Evolutionary conservation across 116 monocot genomes (phyloP).

Genomic region (Papilionanthe hybrid): DNA sequence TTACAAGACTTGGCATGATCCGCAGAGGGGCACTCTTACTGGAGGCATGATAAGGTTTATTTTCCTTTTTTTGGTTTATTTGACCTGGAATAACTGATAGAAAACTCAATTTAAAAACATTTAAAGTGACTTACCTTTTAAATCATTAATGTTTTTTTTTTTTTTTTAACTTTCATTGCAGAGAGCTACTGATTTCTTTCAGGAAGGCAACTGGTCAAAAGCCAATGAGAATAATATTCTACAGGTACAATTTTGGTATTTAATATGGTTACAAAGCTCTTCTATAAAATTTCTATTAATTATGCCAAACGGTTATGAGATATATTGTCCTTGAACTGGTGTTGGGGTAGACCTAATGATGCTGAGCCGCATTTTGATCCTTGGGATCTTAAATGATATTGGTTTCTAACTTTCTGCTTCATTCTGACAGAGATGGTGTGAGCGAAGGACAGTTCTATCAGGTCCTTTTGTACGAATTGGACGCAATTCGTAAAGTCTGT

Average conservation of each 20-base stretch:
- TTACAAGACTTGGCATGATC: conserved; percentile 58
- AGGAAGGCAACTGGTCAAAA: conserved; percentile 60
- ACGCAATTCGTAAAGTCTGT: conserved; percentile 71
- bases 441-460: conserved; percentile 94
- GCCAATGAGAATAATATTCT: conserved; percentile 86
- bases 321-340: no score
- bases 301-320: no score
- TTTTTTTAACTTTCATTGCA: conserved; percentile 14
- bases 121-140: neutral
- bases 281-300: no score
- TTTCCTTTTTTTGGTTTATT: neutral
- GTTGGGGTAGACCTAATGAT: no score
- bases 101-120: neutral
- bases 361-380: no score
- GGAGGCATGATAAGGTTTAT: conserved; percentile 77
- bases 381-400: no score
- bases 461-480: conserved; percentile 74
- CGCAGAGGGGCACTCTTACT: conserved; percentile 35
- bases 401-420: no score
- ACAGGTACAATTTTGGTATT: conserved; percentile 35
- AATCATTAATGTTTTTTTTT: no score
- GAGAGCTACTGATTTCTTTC: conserved; percentile 85
- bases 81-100: neutral
- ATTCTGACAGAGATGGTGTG: conserved; percentile 44
- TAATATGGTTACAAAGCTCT: no score